Conservation (phyloP, 2,329 filamentous ascomycete species). For the Penicillium sp. region DNA sequence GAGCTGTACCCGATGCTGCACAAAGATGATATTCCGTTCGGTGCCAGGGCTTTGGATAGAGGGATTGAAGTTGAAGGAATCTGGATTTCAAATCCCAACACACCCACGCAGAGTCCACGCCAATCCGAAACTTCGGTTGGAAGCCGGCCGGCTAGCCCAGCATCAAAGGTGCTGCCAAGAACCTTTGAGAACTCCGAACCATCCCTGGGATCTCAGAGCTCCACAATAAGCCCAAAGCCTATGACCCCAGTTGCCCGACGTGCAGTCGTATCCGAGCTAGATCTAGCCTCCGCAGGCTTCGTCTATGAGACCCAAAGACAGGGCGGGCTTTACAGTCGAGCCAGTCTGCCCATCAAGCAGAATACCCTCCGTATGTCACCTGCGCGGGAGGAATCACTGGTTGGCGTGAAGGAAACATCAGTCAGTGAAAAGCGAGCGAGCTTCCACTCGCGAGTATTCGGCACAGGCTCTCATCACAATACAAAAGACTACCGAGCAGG, state of each 20-base stretch:
- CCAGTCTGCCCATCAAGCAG: not conserved
- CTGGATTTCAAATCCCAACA: slow-evolving; percentile 62
- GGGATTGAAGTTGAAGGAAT: slow-evolving; percentile 84
- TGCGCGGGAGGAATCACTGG: slow-evolving; percentile 1
- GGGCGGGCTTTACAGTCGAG: slow-evolving; percentile 4
- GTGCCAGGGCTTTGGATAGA: slow-evolving; percentile 78
- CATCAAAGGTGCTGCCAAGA: not conserved
- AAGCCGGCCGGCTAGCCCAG: slow-evolving; percentile 17
- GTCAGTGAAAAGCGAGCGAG: slow-evolving; percentile 15
- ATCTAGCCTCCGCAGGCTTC: slow-evolving; percentile 9
- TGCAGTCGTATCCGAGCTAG: slow-evolving; percentile 1
- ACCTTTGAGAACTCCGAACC: not conserved
- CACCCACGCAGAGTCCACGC: slow-evolving; percentile 29
- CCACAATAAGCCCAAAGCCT: not conserved
- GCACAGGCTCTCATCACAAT: slow-evolving; percentile 8
- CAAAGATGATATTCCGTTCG: slow-evolving; percentile 72
- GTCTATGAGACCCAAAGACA: slow-evolving; percentile 6
- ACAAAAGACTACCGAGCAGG: not conserved
- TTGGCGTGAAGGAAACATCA: not conserved
- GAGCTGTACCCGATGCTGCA: slow-evolving; percentile 57
- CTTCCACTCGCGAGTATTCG: slow-evolving; percentile 16
- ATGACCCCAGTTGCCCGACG: slow-evolving; percentile 4
- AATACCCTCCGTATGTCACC: slow-evolving; percentile 4
- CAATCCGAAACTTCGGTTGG: slow-evolving; percentile 24
- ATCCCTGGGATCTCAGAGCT: slow-evolving; percentile 1